phyloP scores from a whole-genome alignment of 2,329 filamentous ascomycete genomes.

The Diaporthe sp. region DNA sequence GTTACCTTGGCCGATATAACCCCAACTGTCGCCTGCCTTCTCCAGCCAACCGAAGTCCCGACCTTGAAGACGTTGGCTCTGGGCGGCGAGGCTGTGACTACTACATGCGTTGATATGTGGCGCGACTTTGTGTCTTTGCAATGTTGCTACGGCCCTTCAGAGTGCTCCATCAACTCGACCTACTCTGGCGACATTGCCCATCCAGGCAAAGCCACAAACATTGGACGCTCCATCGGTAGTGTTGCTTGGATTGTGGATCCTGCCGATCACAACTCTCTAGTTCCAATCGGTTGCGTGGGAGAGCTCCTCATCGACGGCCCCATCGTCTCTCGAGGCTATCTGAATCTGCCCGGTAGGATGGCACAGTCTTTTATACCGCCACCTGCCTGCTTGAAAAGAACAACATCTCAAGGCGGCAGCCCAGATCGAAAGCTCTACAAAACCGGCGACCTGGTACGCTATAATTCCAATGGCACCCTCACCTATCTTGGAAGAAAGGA shows the following conservation, averaged over 20 bases:
- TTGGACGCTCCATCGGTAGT: slow-evolving; percentile 35
- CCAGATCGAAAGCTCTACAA: slow-evolving; percentile 42
- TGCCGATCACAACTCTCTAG: slow-evolving; percentile 36
- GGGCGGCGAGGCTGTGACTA: slow-evolving; percentile 37
- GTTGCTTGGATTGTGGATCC: slow-evolving; percentile 43
- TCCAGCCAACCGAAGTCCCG: slow-evolving; percentile 34
- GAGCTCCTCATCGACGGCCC: slow-evolving; percentile 38
- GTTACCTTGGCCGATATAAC: slow-evolving; percentile 39
- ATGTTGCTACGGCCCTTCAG: slow-evolving; percentile 38
- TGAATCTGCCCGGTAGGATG: slow-evolving; percentile 52
- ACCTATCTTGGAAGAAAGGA: slow-evolving; percentile 61
- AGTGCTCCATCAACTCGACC: slow-evolving; percentile 30
- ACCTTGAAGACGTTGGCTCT: slow-evolving; percentile 35
- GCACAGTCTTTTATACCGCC: slow-evolving; percentile 38
- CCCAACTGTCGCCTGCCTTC: slow-evolving; percentile 39
- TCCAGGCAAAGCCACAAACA: slow-evolving; percentile 34
- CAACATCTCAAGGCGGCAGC: not conserved
- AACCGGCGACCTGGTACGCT: slow-evolving; percentile 52
- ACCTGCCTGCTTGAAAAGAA: not conserved
- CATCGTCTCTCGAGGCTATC: slow-evolving; percentile 55
- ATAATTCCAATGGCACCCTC: slow-evolving; percentile 49
- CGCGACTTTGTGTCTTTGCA: slow-evolving; percentile 27
- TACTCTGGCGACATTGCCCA: not conserved
- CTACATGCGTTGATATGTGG: slow-evolving; percentile 34
- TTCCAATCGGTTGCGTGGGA: slow-evolving; percentile 36